Evolutionary conservation across 345 rosid species (phyloP), one percentile per base, ranked within the genome.

Genomic region (Nasturtium officinale): DNA sequence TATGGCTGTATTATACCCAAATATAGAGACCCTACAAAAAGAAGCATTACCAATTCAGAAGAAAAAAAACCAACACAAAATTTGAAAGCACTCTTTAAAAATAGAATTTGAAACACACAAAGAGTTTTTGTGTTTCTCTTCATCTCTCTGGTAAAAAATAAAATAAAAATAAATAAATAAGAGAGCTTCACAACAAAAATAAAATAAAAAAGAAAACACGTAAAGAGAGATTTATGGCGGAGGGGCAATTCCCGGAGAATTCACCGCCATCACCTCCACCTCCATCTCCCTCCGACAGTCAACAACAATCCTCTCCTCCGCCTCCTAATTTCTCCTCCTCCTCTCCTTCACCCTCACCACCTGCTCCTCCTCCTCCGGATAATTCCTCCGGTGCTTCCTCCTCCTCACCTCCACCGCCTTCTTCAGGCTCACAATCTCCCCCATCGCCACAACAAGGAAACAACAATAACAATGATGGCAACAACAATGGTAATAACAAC

Each of bases 231-330:
- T 68, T 68, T 64, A 77, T 77, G 80, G 80, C 80, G 77, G 80
- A 77, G 80, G 80, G 63, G 80, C 72, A 71, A 58, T 65, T 76
- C 74, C 43, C 67, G 25, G 64, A 55, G 59, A 54, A 67, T 43
- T 67, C 86, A 3, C 81, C 86, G 11, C 83, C 84, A 8, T 71
- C 83, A 16, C 67, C 80, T 6, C 50, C 82, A 1, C 80, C 84
- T 0, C 85, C 87, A 4, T 75, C 85, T 1, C 78, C 85, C 1
- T 43, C 79, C 23, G 60, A 35, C 21, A 40, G 59, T 23, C 54
- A 77, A 50, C 63, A 78, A 8, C 57, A 77, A 7, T 78, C 83
- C 9, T 79, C 87, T 21, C 80, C 89, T 4, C 71, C 82, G 5
- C 75, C 75, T 29, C 55, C 81, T 37, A 0, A 54, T 17, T 47